Conservation (phyloP, 2,329 filamentous ascomycete species). For the Alternaria brassicae region DNA sequence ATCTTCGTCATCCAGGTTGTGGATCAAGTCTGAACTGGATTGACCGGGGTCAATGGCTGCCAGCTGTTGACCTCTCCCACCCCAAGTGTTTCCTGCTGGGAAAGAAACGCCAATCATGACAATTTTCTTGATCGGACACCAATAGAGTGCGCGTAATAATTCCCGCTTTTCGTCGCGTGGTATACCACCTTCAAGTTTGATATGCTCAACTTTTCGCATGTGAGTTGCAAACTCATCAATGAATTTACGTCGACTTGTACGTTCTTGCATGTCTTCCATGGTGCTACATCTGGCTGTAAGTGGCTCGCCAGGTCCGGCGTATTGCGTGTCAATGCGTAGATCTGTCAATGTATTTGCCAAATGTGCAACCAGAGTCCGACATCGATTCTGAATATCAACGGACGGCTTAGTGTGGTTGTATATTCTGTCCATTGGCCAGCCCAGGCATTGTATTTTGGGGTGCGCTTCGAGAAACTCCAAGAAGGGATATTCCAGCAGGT, state of each 20-base stretch:
- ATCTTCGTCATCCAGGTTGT: constrained; percentile 43
- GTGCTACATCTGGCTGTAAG: constrained; percentile 37
- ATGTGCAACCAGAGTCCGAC: constrained; percentile 47
- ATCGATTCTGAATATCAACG: constrained; percentile 31
- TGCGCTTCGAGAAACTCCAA: constrained; percentile 56
- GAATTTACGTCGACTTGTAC: constrained; percentile 47
- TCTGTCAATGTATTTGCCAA: constrained; percentile 52
- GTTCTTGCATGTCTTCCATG: constrained; percentile 24
- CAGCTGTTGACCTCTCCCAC: constrained; percentile 44
- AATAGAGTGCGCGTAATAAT: constrained; percentile 52
- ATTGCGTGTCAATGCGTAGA: constrained; percentile 52
- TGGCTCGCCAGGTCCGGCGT: constrained; percentile 37
- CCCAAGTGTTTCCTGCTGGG: constrained; percentile 57
- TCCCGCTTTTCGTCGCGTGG: constrained; percentile 58
- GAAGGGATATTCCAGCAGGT: constrained; percentile 48
- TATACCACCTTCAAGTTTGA: constrained; percentile 58
- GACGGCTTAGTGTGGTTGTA: constrained; percentile 44
- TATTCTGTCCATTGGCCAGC: constrained; percentile 57
- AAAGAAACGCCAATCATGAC: constrained; percentile 56
- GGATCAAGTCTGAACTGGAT: constrained; percentile 21
- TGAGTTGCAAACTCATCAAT: constrained; percentile 53
- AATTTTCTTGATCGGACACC: constrained; percentile 53
- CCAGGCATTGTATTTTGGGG: constrained; percentile 53
- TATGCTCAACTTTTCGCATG: constrained; percentile 52
- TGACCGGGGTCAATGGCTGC: constrained; percentile 37